phyloP scores from a whole-genome alignment of 2,329 filamentous ascomycete genomes.

The Cordyceps cicadae region DNA sequence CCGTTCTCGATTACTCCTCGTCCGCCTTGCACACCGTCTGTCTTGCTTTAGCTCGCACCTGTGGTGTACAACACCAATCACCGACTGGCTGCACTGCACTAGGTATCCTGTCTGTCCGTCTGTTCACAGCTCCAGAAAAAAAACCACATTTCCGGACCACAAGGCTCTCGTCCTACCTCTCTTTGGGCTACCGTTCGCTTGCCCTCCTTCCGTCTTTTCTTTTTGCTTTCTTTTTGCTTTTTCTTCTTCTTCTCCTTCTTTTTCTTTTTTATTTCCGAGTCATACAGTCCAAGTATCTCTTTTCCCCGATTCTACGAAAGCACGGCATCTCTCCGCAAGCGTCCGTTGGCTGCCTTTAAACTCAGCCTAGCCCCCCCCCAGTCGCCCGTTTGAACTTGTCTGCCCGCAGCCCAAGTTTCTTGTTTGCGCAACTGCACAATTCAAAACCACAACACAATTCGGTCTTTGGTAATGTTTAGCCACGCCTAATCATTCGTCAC shows the following conservation, averaged over 20 bases:
- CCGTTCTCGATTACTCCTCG: not conserved
- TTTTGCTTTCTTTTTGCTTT: not conserved
- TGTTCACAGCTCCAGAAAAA: slow-evolving; percentile 3
- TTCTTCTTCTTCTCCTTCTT: too few relatives aligned
- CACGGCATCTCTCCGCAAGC: not conserved
- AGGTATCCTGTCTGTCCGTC: not conserved
- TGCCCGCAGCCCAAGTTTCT: not conserved
- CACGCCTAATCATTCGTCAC: not conserved
- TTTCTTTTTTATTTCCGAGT: not conserved
- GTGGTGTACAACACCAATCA: slow-evolving; percentile 7
- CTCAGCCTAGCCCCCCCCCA: not conserved
- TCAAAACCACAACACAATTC: not conserved
- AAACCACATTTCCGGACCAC: slow-evolving; percentile 7
- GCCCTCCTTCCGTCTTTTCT: not conserved
- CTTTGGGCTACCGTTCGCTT: not conserved
- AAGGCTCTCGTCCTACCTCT: slow-evolving; percentile 6
- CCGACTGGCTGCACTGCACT: not conserved
- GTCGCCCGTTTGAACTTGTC: not conserved
- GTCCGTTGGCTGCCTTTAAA: not conserved
- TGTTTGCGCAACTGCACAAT: not conserved
- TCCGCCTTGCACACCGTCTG: not conserved
- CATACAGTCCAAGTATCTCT: not conserved
- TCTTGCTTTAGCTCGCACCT: slow-evolving; percentile 6
- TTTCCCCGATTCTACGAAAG: not conserved
- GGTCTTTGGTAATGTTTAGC: not conserved